These are phyloP conservation scores for Thymus quinquecostatus DNA, from an alignment of 257 asterid genomes.

Conservation along the genomic window DNA sequence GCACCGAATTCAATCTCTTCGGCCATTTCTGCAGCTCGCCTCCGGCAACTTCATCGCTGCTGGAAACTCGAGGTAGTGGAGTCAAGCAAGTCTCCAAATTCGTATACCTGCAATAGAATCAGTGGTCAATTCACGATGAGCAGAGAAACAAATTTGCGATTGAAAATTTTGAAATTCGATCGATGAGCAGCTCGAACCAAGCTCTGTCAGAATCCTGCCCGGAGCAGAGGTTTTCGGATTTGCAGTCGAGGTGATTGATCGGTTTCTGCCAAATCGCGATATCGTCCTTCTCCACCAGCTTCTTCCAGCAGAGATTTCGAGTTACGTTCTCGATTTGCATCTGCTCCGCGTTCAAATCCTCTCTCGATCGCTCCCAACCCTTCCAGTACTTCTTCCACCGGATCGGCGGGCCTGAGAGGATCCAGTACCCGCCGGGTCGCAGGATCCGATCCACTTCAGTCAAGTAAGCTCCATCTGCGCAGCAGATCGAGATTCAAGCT, in stretches of 20 bases:
- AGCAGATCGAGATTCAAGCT: background rate
- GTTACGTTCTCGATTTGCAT: constrained; percentile 67
- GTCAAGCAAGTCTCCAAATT: constrained; percentile 69
- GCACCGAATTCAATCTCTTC: constrained; percentile 51
- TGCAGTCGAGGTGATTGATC: constrained; percentile 55
- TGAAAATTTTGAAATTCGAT: too few species aligned
- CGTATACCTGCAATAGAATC: constrained; percentile 56
- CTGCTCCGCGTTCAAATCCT: constrained; percentile 81
- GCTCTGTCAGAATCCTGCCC: constrained; percentile 62
- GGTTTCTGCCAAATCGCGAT: constrained; percentile 92
- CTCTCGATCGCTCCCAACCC: constrained; percentile 75
- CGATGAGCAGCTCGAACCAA: constrained; percentile 49
- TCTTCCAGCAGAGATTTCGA: constrained; percentile 80
- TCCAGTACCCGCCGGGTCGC: constrained; percentile 94
- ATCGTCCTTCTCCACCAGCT: constrained; percentile 73
- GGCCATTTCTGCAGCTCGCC: constrained; percentile 80
- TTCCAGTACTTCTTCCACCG: constrained; percentile 81
- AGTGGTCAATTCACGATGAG: background rate
- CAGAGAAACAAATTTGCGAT: background rate
- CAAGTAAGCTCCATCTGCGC: constrained; percentile 71
- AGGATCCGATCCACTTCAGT: constrained; percentile 78
- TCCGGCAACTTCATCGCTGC: constrained; percentile 59
- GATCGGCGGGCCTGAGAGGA: constrained; percentile 91
- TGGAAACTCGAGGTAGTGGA: constrained; percentile 69
- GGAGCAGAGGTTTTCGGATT: constrained; percentile 42